phyloP scores from a whole-genome alignment of 192 early-diverging fungal species.

The Dimargaris verticillata region DNA sequence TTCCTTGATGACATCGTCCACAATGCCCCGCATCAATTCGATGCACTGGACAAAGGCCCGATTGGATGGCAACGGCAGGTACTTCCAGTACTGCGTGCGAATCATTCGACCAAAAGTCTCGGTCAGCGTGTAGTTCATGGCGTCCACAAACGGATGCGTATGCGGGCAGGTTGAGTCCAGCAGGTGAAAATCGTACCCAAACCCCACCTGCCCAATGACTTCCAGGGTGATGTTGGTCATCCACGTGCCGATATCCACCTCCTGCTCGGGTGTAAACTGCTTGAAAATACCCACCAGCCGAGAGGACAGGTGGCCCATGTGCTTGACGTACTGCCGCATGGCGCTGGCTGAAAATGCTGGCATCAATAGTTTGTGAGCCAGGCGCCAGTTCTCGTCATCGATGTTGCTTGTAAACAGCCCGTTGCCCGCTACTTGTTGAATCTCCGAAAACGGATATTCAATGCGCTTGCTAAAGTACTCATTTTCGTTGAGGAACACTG shows the following conservation, averaged over 20 bases:
- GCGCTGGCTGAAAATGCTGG: constrained; percentile 33
- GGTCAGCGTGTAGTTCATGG: constrained; percentile 22
- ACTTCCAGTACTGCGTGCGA: constrained; percentile 24
- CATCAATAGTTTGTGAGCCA: constrained; percentile 40
- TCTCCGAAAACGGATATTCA: constrained; percentile 18
- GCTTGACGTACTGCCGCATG: constrained; percentile 18
- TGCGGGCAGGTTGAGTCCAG: constrained; percentile 15
- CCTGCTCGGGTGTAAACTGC: constrained; percentile 15
- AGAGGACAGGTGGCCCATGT: constrained; percentile 28
- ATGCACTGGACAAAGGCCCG: constrained; percentile 18
- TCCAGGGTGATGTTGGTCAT: constrained; percentile 39
- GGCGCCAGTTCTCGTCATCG: constrained; percentile 32
- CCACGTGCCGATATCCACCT: constrained; percentile 25
- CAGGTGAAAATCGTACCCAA: constrained; percentile 35
- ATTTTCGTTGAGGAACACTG: constrained; percentile 26
- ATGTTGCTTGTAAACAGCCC: constrained; percentile 34
- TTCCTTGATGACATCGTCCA: constrained; percentile 31
- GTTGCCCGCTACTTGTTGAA: constrained; percentile 27
- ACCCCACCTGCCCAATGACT: constrained; percentile 35
- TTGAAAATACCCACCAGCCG: constrained; percentile 19
- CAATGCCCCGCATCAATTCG: constrained; percentile 25
- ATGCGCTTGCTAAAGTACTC: constrained; percentile 38
- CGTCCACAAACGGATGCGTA: constrained; percentile 22
- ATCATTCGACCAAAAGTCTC: constrained; percentile 17
- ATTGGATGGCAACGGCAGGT: constrained; percentile 26